Conservation (phyloP, 1,139 yeast genomes). For the Komagataea norvegica region DNA sequence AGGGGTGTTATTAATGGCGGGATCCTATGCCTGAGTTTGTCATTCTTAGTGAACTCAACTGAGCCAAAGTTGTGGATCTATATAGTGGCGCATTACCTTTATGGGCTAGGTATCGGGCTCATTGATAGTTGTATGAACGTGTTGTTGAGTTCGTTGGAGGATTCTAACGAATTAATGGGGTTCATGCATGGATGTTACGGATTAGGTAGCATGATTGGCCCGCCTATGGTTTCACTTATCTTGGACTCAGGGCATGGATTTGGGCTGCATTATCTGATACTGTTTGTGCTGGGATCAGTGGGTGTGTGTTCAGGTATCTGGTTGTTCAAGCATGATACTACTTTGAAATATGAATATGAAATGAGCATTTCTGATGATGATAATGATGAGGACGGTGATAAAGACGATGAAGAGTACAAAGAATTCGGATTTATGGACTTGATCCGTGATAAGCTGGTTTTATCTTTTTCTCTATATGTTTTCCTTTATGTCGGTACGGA, state of each 20-base stretch:
- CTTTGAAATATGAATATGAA: slow-evolving; percentile 43
- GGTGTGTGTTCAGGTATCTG: slow-evolving; percentile 12
- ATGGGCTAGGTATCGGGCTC: slow-evolving; percentile 58
- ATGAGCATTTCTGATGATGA: slow-evolving; percentile 24
- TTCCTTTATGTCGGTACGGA: slow-evolving; percentile 67
- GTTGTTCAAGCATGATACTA: slow-evolving; percentile 51
- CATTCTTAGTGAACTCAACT: slow-evolving; percentile 20
- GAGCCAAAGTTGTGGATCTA: slow-evolving; percentile 31
- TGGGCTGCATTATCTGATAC: slow-evolving; percentile 12
- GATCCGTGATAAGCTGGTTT: slow-evolving; percentile 40
- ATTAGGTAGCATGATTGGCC: slow-evolving; percentile 61
- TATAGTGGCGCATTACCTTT: slow-evolving; percentile 31
- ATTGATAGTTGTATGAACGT: slow-evolving; percentile 58
- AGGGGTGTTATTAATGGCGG: slow-evolving; percentile 24
- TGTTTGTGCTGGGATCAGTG: slow-evolving; percentile 7
- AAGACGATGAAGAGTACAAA: slow-evolving; percentile 10
- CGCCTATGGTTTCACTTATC: slow-evolving; percentile 47
- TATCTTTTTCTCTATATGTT: slow-evolving; percentile 45
- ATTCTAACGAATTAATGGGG: slow-evolving; percentile 62
- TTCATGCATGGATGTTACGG: slow-evolving; percentile 67
- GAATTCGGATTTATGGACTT: slow-evolving; percentile 30
- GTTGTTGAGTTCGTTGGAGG: slow-evolving; percentile 51
- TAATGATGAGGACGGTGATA: slow-evolving; percentile 7
- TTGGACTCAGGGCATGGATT: slow-evolving; percentile 29
- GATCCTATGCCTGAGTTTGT: slow-evolving; percentile 13